phyloP scores from a whole-genome alignment of 1,284 basidiomycete genomes.

The Marasmius tenuissimus region DNA sequence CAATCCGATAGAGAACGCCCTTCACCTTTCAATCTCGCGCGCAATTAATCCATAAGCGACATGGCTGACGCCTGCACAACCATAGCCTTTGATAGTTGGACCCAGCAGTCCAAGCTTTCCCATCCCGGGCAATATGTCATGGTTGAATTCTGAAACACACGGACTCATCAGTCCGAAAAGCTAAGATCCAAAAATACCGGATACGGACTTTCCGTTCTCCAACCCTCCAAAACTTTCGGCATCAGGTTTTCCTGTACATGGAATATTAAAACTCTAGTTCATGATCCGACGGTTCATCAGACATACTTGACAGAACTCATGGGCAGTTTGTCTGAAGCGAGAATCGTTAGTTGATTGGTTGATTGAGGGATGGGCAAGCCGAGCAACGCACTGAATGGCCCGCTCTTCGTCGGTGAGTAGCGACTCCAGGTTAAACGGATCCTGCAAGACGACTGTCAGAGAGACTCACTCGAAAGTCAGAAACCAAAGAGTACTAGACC shows the following conservation, averaged over 20 bases:
- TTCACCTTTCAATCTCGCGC: constrained; percentile 86
- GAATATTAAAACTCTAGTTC: background rate
- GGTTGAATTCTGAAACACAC: constrained; percentile 68
- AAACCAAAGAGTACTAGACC: constrained; percentile 34
- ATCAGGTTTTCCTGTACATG: constrained; percentile 68
- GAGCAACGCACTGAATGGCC: constrained; percentile 71
- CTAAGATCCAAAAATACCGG: background rate
- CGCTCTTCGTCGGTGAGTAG: constrained; percentile 89
- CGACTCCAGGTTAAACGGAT: constrained; percentile 75
- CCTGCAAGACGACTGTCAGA: constrained; percentile 40
- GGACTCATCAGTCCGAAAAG: background rate
- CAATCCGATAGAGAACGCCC: background rate
- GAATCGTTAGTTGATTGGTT: constrained; percentile 4
- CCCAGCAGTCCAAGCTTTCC: constrained; percentile 91
- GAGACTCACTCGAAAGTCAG: background rate
- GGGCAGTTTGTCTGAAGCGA: constrained; percentile 72
- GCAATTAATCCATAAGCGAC: constrained; percentile 95
- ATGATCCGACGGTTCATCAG: no score
- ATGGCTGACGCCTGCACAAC: constrained; percentile 90
- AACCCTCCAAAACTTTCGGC: constrained; percentile 84
- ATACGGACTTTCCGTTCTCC: constrained; percentile 79
- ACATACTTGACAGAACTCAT: constrained; percentile 79
- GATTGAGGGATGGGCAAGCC: constrained; percentile 1
- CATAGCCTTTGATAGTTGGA: constrained; percentile 91
- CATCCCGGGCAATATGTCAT: constrained; percentile 83